Base-by-base conservation (phyloP, 768 basidiomycete species). In the Collybiopsis confluens region DNA sequence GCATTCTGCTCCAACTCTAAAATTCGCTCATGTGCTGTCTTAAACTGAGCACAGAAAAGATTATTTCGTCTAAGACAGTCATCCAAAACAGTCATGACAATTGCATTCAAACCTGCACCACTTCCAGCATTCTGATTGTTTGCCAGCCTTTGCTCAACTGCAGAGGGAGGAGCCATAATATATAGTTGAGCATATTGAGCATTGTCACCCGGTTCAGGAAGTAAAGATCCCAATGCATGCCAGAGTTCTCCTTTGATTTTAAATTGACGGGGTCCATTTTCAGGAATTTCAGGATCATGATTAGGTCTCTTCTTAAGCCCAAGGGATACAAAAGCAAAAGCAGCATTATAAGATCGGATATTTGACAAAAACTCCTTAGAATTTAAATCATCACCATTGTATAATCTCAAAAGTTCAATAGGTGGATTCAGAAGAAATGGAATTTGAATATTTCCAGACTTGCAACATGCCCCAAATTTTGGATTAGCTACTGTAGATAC, bases 151-250 rank as follows among this genome's bases (percentile, higher is more conserved):
- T 54, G 24, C n/a, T 64, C 3, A 0, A 64, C 58, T 0, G 66
- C 68, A 6, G 58, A 57, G 0, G 45, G 10, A n/a, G 71, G 63
- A 61, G 74, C 70, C 63, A 69, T 62, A 6, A 76, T 67, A 40
- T 72, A 73, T 0, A 74, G 62, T 38, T 76, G 71, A 5, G 69
- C 69, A 67, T 64, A 73, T 2, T 26, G 27, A 0, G 68, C 61
- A 2, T 40, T 43, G 0, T 23, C 1, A 23, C 54, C 62, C 9
- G 52, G 47, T 7, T 36, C 30, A 42, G 72, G 69, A 9, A 57
- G 53, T 0, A 75, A 59, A 18, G 63, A 50, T 1, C 68, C 70
- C 21, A 64, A 54, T 0, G 58, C 56, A 62, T 76, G 72, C 48
- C 62, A 64, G 1, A 73, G 66, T 21, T 61, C 45, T 0, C 68